Evolutionary conservation across 179 eudicot species (phyloP).

Genomic region (Silene noctiflora): DNA sequence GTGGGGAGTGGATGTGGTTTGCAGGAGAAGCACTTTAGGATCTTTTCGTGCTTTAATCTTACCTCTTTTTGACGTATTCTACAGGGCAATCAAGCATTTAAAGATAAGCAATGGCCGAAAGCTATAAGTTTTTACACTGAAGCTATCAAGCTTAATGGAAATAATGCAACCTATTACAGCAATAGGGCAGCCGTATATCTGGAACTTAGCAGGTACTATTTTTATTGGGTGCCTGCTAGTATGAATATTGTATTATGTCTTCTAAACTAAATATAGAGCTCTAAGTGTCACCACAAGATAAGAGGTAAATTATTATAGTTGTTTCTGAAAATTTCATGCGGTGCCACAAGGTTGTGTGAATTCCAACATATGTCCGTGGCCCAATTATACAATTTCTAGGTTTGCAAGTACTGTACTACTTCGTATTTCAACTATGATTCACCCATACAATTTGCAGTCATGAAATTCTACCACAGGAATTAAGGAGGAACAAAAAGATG

Average conservation of each 20-base stretch:
- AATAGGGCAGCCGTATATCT: conserved; percentile 87
- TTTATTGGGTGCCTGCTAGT: not conserved
- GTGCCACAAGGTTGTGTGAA: not conserved
- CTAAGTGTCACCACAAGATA: not conserved
- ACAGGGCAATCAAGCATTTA: conserved; percentile 93
- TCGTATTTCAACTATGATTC: too few species aligned
- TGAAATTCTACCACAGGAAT: not conserved
- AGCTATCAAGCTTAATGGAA: conserved; percentile 76
- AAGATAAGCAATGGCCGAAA: conserved; percentile 76
- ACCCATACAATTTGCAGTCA: conserved; percentile 3
- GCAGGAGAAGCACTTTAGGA: not conserved
- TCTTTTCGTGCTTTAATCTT: not conserved
- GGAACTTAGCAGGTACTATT: conserved; percentile 63
- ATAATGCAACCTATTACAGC: conserved; percentile 74
- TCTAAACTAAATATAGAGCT: not conserved
- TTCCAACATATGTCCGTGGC: not conserved
- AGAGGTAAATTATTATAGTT: not conserved
- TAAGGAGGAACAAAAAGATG: not conserved
- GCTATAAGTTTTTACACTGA: conserved; percentile 73
- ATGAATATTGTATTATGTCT: not conserved
- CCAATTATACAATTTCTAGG: not conserved
- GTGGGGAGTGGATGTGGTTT: not conserved
- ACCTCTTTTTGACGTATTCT: not conserved
- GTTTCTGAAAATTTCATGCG: not conserved
- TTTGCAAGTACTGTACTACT: not conserved